A percentile compares a stretch with the other conserved stretches of the same genome.
phyloP scores from a whole-genome alignment of 129 eudicot genomes.

The Pulicaria dysenterica region DNA sequence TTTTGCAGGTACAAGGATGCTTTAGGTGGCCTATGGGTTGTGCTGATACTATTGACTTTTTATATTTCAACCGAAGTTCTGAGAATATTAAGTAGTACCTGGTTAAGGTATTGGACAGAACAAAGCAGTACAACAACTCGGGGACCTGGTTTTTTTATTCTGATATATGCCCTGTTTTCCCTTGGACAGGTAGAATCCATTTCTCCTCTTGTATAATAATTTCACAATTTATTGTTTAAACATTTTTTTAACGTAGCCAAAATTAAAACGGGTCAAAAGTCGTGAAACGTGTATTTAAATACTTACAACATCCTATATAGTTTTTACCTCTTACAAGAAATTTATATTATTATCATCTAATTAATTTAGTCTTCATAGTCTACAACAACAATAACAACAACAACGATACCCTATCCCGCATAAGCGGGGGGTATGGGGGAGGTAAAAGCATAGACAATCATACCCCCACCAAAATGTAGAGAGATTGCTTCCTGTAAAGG shows the following conservation, averaged over 20 bases:
- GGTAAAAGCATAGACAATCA: too few relatives aligned
- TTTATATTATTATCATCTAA: neutral
- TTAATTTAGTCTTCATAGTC: neutral
- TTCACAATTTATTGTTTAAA: too few relatives aligned
- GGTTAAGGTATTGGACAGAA: slow-evolving; percentile 95
- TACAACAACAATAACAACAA: too few relatives aligned
- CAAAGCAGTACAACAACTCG: slow-evolving; percentile 45
- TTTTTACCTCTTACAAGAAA: neutral
- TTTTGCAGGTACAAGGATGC: slow-evolving; percentile 73
- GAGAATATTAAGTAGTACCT: slow-evolving; percentile 87
- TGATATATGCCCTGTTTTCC: slow-evolving; percentile 70
- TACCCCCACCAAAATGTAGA: too few relatives aligned
- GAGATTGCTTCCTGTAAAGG: too few relatives aligned
- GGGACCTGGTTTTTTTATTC: slow-evolving; percentile 63
- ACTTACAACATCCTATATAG: neutral
- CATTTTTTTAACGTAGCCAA: too few relatives aligned
- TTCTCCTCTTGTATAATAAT: too few relatives aligned
- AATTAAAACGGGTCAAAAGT: neutral
- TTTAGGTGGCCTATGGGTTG: slow-evolving; percentile 89
- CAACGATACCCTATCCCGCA: too few relatives aligned
- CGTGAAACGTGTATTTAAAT: neutral
- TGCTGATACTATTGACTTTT: slow-evolving; percentile 65
- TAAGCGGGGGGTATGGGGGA: too few relatives aligned
- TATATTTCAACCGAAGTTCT: slow-evolving; percentile 72
- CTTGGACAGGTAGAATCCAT: slow-evolving; percentile 64